Conservation (phyloP, 192 early-diverging fungal species). For the Coemansia sp. region DNA sequence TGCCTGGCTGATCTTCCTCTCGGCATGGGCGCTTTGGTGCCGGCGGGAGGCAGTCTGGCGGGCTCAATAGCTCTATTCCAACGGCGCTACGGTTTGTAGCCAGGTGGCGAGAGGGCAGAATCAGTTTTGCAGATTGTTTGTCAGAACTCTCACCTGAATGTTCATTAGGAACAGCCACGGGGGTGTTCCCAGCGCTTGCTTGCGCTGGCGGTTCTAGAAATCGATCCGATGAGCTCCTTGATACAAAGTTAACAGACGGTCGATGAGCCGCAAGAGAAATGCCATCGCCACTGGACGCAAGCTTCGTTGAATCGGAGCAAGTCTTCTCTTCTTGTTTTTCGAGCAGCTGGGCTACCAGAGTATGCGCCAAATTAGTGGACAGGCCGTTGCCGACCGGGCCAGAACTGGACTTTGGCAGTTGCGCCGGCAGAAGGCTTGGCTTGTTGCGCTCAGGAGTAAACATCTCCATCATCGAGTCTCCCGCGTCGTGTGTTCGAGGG, state of each 20-base stretch:
- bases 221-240: not conserved
- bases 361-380: constrained; percentile 8
- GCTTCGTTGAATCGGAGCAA: not conserved
- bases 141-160: not conserved
- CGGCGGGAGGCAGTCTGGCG: constrained; percentile 1
- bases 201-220: not conserved
- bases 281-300: not conserved
- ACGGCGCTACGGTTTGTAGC: not conserved
- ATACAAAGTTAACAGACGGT: not conserved
- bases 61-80: not conserved
- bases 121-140: not conserved
- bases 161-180: not conserved
- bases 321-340: constrained; percentile 2
- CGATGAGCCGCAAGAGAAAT: not conserved
- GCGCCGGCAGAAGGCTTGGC: not conserved
- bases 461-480: constrained; percentile 55
- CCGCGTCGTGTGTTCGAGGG: constrained; percentile 19
- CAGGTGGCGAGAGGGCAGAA: not conserved
- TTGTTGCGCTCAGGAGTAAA: constrained; percentile 48
- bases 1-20: not conserved
- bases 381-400: not conserved
- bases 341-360: constrained; percentile 14
- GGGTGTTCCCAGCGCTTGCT: not conserved
- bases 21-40: constrained; percentile 4
- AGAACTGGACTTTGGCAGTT: not conserved